These are phyloP conservation scores for Aspergillus calidoustus DNA, from an alignment of 2,329 filamentous ascomycete genomes.

Conservation along the genomic window DNA sequence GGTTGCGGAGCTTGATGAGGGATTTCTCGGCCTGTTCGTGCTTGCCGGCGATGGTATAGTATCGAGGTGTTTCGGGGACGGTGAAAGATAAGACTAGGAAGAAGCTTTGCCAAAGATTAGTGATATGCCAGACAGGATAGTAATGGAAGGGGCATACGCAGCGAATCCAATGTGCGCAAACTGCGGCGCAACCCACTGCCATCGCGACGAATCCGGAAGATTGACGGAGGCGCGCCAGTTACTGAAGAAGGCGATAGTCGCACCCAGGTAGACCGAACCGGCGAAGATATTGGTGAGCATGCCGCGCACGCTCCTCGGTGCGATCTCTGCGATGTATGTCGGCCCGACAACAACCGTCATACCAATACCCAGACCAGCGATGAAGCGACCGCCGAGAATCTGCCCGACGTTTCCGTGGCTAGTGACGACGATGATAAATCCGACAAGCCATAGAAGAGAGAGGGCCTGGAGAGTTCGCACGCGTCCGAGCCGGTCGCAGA, in stretches of 20 bases:
- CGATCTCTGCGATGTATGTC: slow-evolving; percentile 85
- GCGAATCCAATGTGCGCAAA: slow-evolving; percentile 1
- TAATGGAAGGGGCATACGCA: too few relatives aligned
- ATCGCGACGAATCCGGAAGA: background rate
- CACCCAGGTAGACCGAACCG: too few relatives aligned
- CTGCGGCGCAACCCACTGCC: slow-evolving; percentile 1
- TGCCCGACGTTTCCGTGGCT: slow-evolving; percentile 30
- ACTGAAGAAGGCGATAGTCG: background rate
- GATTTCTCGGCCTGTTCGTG: background rate
- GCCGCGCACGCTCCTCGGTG: slow-evolving; percentile 71
- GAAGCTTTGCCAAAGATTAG: too few relatives aligned
- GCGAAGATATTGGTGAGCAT: slow-evolving; percentile 45
- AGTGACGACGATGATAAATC: slow-evolving; percentile 40
- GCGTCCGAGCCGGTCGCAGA: slow-evolving; percentile 1
- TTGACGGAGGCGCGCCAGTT: background rate
- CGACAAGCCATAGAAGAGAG: slow-evolving; percentile 23
- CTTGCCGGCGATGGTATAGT: background rate
- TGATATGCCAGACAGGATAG: too few relatives aligned
- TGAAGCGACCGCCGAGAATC: slow-evolving; percentile 38
- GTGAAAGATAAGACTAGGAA: background rate
- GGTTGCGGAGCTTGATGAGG: background rate
- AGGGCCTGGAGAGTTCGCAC: background rate
- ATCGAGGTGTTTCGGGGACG: slow-evolving; percentile 4
- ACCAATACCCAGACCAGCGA: slow-evolving; percentile 39
- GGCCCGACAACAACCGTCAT: slow-evolving; percentile 80